These are phyloP conservation scores for Papiliotrema terrestris DNA, from an alignment of 1,284 basidiomycete genomes.

Conservation along the genomic window DNA sequence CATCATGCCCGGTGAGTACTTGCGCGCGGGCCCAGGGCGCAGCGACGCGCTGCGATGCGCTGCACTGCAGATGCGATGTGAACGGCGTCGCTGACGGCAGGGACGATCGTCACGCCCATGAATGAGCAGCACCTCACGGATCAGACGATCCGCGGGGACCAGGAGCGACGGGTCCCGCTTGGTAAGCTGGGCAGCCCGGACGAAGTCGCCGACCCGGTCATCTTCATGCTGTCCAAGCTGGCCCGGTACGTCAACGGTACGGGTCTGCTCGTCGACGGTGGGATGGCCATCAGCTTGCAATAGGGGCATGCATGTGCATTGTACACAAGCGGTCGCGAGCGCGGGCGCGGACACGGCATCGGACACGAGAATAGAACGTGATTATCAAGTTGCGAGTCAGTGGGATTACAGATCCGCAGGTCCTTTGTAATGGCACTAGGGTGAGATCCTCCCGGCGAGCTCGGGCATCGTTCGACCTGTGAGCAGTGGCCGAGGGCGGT, in stretches of 20 bases:
- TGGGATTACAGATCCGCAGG: too few species aligned
- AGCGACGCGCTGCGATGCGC: too few species aligned
- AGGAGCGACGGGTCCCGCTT: conserved; percentile 64
- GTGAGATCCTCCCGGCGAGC: too few species aligned
- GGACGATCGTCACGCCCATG: conserved; percentile 71
- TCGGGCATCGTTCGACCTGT: too few species aligned
- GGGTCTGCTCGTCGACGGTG: conserved; percentile 67
- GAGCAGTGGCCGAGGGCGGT: too few species aligned
- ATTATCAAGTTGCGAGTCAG: too few species aligned
- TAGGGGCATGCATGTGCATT: conserved; percentile 35
- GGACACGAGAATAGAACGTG: too few species aligned
- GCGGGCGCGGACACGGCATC: too few species aligned
- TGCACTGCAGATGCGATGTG: too few species aligned
- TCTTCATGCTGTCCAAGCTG: conserved; percentile 71
- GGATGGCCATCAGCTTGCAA: conserved; percentile 73
- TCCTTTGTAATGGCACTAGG: too few species aligned
- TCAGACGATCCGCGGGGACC: conserved; percentile 60
- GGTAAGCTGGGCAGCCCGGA: conserved; percentile 69
- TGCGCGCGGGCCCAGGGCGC: too few species aligned
- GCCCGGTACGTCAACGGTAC: conserved; percentile 58
- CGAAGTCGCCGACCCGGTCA: conserved; percentile 71
- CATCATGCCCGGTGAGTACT: conserved; percentile 48
- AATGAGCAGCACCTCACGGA: conserved; percentile 72
- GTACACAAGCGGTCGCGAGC: too few species aligned
- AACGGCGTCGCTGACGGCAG: conserved; percentile 41